Evolutionary conservation across 345 rosid genomes (phyloP).

Genomic region (Brassica incana): DNA sequence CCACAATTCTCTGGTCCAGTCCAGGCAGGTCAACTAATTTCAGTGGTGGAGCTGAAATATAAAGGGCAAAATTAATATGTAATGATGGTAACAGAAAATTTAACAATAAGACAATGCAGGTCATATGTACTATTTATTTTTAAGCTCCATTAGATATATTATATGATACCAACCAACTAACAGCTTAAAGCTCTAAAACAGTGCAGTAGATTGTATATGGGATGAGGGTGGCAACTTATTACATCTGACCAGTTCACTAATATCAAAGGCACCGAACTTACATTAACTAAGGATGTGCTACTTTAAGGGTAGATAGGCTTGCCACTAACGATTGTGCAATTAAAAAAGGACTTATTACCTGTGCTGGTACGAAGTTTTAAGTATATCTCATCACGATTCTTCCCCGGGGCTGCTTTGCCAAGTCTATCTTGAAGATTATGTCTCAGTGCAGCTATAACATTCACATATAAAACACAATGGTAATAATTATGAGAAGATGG

Average conservation of each 20-base stretch:
- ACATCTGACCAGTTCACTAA: conserved; percentile 16
- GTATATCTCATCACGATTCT: conserved; percentile 84
- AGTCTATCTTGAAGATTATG: conserved; percentile 89
- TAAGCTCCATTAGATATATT: background rate
- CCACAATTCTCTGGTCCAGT: conserved; percentile 92
- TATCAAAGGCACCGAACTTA: conserved; percentile 1
- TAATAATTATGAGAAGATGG: conserved; percentile 28
- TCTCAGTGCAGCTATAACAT: conserved; percentile 72
- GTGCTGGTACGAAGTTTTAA: conserved; percentile 90
- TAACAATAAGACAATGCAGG: background rate
- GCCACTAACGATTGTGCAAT: conserved; percentile 27
- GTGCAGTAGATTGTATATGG: background rate
- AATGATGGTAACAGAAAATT: conserved; percentile 15
- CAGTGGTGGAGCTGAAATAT: conserved; percentile 81
- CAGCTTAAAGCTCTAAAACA: conserved; percentile 13
- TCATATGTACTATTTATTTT: conserved; percentile 4
- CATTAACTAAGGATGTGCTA: conserved; percentile 8
- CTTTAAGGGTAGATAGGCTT: conserved; percentile 6
- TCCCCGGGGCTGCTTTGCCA: conserved; percentile 83
- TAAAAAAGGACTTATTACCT: conserved; percentile 47
- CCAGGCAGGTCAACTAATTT: conserved; percentile 97
- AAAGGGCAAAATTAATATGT: background rate
- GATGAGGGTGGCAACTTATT: conserved; percentile 7
- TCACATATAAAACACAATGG: conserved; percentile 30
- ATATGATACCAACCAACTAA: conserved; percentile 23